Evolutionary conservation across 2,329 filamentous ascomycete species (phyloP).

Genomic region (Fusarium tupiense): DNA sequence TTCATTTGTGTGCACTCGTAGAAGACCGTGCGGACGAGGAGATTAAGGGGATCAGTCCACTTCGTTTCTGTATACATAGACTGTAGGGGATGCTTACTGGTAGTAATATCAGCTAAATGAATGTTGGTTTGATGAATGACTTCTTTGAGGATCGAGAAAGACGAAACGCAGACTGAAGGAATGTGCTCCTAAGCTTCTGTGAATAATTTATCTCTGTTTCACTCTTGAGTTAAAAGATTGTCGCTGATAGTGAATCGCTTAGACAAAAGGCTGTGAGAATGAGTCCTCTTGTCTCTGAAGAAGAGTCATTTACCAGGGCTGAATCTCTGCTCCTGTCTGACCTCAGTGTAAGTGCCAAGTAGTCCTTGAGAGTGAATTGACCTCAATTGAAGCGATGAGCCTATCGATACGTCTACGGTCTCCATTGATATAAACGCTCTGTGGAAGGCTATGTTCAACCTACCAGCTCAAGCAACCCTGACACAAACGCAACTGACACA

Average conservation of each 20-base stretch:
- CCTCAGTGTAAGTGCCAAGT: not conserved
- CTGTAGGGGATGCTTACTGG: too few relatives aligned
- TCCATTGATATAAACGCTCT: not conserved
- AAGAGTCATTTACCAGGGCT: accelerated
- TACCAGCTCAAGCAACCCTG: not conserved
- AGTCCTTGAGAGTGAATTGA: not conserved
- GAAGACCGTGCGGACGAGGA: accelerated
- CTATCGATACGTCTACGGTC: accelerated
- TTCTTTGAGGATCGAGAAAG: not conserved
- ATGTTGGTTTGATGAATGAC: too few relatives aligned
- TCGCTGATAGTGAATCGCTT: too few relatives aligned
- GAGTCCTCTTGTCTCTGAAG: not conserved
- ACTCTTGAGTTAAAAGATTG: accelerated
- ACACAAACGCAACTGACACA: not conserved
- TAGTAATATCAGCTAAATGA: not conserved
- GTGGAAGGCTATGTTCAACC: too few relatives aligned
- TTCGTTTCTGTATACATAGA: too few relatives aligned
- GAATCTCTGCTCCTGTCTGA: not conserved
- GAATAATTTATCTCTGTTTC: too few relatives aligned
- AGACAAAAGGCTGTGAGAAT: accelerated
- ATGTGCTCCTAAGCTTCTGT: not conserved
- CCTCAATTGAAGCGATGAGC: not conserved
- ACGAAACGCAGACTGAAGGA: accelerated
- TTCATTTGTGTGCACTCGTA: not conserved
- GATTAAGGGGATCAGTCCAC: not conserved